Conservation (phyloP, 176 grass and related monocot genomes). For the Hsuehochloa calcarea region DNA sequence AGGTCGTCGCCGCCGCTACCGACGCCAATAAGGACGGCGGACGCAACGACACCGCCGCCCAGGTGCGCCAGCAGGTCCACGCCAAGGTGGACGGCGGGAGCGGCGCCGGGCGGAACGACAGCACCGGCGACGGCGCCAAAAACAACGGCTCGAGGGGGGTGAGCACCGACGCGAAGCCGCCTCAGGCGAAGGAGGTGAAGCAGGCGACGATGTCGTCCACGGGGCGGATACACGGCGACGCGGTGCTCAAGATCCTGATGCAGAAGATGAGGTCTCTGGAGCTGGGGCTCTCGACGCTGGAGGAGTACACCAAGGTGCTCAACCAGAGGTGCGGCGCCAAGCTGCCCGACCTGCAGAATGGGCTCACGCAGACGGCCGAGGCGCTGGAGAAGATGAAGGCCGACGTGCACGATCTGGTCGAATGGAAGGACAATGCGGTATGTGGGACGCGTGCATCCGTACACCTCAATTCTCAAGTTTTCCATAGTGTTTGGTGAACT, state of each 20-base stretch:
- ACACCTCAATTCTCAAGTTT: background rate
- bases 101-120: constrained; percentile 15
- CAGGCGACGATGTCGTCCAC: constrained; percentile 19
- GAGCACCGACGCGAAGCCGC: constrained; percentile 19
- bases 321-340: constrained; percentile 53
- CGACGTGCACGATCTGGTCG: constrained; percentile 35
- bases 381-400: constrained; percentile 51
- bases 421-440: constrained; percentile 50
- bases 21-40: background rate
- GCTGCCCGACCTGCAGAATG: constrained; percentile 66
- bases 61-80: background rate
- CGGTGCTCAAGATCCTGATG: constrained; percentile 89
- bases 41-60: constrained; percentile 16
- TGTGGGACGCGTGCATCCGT: background rate
- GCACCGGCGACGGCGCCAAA: constrained; percentile 7
- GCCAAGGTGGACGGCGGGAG: background rate
- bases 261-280: constrained; percentile 76
- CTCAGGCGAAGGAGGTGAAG: constrained; percentile 35
- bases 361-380: constrained; percentile 36
- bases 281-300: constrained; percentile 54
- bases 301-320: constrained; percentile 67
- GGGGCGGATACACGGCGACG: constrained; percentile 62
- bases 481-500: background rate
- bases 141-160: constrained; percentile 21
- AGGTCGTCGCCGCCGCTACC: background rate